Conservation (phyloP, 2,329 filamentous ascomycete species). For the Colletotrichum cordylinicola region DNA sequence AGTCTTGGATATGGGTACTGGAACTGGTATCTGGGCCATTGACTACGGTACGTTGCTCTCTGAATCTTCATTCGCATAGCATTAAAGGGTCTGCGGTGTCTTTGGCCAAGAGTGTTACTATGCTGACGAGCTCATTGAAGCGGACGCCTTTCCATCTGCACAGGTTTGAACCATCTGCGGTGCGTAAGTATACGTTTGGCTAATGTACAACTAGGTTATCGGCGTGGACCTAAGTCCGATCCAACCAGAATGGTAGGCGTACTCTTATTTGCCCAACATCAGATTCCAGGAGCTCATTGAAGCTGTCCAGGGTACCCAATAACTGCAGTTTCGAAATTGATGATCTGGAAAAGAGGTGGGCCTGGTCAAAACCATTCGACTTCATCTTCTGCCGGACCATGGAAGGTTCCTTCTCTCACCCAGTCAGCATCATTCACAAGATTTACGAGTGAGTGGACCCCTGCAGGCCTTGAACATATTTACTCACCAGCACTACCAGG, state of each 20-base stretch:
- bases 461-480: neutral
- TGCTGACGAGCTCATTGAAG: neutral
- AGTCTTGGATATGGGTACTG: neutral
- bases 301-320: neutral
- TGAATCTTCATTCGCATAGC: too few species aligned
- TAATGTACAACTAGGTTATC: neutral
- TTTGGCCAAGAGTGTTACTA: fast-evolving
- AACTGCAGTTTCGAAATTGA: neutral
- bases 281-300: neutral
- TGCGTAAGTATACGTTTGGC: neutral
- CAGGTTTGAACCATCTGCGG: neutral
- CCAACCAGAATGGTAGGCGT: neutral
- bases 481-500: fast-evolving
- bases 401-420: neutral
- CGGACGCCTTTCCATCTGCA: neutral
- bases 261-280: neutral
- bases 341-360: neutral
- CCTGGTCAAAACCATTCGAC: neutral
- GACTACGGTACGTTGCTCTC: neutral
- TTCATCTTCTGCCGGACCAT: neutral
- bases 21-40: neutral
- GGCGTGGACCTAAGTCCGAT: neutral
- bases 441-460: neutral
- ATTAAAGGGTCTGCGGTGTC: neutral
- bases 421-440: neutral